These are phyloP conservation scores for Schrenkiella parvula DNA, from an alignment of 345 rosid species.

Conservation along the genomic window DNA sequence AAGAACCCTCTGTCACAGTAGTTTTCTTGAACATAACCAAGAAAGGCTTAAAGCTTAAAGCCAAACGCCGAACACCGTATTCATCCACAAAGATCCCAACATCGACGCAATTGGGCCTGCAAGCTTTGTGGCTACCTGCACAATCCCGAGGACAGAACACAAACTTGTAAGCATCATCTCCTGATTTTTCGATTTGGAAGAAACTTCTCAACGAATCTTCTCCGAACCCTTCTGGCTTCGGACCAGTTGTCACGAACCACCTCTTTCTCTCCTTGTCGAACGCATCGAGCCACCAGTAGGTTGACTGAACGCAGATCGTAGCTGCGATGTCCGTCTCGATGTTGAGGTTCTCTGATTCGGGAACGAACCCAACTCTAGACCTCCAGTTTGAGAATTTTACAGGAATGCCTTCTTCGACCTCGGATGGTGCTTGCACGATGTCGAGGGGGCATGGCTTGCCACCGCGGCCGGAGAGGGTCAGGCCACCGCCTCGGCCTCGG, in stretches of 20 bases:
- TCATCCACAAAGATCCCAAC: conserved; percentile 45
- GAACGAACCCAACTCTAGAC: background rate
- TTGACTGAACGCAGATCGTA: background rate
- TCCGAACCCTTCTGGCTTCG: conserved; percentile 40
- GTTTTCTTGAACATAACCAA: conserved; percentile 51
- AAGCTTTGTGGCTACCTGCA: too few species aligned
- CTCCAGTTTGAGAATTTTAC: conserved; percentile 17
- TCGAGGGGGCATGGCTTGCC: background rate
- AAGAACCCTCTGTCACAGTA: background rate
- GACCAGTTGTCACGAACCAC: conserved; percentile 34
- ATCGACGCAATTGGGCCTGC: background rate
- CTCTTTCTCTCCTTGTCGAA: background rate
- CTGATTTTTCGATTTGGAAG: conserved; percentile 50
- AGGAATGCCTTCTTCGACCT: background rate
- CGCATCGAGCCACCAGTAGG: conserved; percentile 5
- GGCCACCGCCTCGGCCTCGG: conserved; percentile 1
- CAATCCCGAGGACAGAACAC: conserved; percentile 52
- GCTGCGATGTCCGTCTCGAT: background rate
- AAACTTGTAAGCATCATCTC: conserved; percentile 43
- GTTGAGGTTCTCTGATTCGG: background rate
- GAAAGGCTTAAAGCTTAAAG: conserved; percentile 46
- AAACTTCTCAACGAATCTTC: conserved; percentile 43
- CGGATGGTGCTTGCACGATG: background rate
- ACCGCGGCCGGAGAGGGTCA: background rate
- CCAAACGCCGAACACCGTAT: conserved; percentile 40